Evolutionary conservation across 345 rosid species (phyloP).

Genomic region (Gynandropsis gynandra): DNA sequence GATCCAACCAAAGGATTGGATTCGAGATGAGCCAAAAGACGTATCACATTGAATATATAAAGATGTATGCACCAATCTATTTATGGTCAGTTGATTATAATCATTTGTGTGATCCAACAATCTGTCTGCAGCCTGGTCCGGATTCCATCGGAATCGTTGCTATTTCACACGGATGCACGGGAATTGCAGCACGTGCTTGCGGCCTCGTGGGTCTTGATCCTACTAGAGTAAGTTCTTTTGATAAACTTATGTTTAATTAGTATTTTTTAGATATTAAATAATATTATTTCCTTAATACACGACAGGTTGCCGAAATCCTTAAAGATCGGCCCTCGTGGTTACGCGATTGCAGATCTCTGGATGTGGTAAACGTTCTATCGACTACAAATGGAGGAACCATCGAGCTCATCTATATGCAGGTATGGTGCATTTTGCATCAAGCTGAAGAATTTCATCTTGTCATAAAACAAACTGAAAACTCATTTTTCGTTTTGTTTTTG

Average conservation of each 20-base stretch:
- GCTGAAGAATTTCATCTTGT: no score
- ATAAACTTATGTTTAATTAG: conserved; percentile 14
- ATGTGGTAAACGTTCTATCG: conserved; percentile 71
- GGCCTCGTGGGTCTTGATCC: conserved; percentile 99
- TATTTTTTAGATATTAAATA: not conserved
- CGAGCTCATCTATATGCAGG: conserved; percentile 98
- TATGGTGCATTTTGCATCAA: conserved; percentile 21
- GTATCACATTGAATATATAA: no score
- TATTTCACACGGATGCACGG: conserved; percentile 96
- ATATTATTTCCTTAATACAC: not conserved
- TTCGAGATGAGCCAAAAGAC: no score
- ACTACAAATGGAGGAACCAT: conserved; percentile 92
- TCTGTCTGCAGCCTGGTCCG: conserved; percentile 99
- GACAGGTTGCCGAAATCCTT: conserved; percentile 91
- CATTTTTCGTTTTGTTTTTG: no score
- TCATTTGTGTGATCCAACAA: no score
- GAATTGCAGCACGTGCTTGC: conserved; percentile 98
- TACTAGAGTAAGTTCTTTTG: conserved; percentile 55
- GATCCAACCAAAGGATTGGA: no score
- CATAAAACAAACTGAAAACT: no score
- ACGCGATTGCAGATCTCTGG: conserved; percentile 91
- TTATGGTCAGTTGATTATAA: no score
- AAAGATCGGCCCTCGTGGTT: conserved; percentile 90
- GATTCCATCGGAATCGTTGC: conserved; percentile 99
- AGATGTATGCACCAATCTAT: no score